phyloP scores from a whole-genome alignment of 495 filamentous ascomycete species.

The Viridothelium virens region DNA sequence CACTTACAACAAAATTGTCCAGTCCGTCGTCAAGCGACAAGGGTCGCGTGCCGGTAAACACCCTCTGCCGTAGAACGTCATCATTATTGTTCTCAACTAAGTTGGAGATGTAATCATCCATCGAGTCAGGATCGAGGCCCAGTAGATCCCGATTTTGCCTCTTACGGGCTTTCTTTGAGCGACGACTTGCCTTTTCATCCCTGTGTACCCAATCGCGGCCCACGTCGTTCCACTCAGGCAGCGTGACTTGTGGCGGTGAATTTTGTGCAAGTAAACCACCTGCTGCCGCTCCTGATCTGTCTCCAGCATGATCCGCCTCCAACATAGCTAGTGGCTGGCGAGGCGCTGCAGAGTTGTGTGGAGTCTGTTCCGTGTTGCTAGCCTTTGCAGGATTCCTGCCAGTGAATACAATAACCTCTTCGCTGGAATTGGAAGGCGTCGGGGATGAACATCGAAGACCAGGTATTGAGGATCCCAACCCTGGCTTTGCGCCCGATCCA shows the following conservation, averaged over 20 bases:
- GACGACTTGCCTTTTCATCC: neutral
- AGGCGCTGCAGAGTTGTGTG: neutral
- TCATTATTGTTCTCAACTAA: slow-evolving; percentile 26
- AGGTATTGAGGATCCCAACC: slow-evolving; percentile 17
- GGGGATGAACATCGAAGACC: slow-evolving; percentile 36
- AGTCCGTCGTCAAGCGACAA: too few species aligned
- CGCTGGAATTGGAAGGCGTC: slow-evolving; percentile 49
- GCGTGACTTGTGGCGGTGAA: too few species aligned
- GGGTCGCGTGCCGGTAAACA: too few species aligned
- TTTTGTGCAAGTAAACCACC: too few species aligned
- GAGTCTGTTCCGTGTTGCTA: slow-evolving; percentile 19
- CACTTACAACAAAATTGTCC: too few species aligned
- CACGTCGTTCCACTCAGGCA: too few species aligned
- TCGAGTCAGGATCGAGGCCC: slow-evolving; percentile 24
- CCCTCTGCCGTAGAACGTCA: neutral
- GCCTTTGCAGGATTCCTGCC: slow-evolving; percentile 39
- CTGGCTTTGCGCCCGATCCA: neutral
- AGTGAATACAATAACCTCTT: slow-evolving; percentile 60
- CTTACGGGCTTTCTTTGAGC: slow-evolving; percentile 20
- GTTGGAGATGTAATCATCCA: slow-evolving; percentile 25
- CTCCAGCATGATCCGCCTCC: neutral
- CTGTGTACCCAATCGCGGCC: neutral
- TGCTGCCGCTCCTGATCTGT: neutral
- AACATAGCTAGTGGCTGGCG: neutral
- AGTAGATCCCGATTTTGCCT: slow-evolving; percentile 18